These are phyloP conservation scores for Apocynum venetum DNA, from an alignment of 257 asterid species.

Conservation along the genomic window DNA sequence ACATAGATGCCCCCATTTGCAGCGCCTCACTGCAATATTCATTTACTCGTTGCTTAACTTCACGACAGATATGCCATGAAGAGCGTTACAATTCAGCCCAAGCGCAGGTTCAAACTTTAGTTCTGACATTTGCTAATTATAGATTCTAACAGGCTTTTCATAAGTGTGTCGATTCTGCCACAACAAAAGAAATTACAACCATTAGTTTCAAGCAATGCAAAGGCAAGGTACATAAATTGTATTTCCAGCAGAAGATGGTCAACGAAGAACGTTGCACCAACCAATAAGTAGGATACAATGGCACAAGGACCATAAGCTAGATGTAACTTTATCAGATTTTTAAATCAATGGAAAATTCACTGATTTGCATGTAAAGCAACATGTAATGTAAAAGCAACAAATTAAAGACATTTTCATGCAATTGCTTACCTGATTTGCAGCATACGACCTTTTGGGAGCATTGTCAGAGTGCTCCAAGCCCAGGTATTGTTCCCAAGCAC, in stretches of 20 bases:
- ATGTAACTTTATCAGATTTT: too few species aligned
- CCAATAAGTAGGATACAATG: too few species aligned
- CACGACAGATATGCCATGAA: constrained; percentile 6
- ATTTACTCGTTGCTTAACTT: neutral
- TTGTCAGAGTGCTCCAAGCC: constrained; percentile 66
- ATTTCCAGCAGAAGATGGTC: too few species aligned
- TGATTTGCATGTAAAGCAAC: too few species aligned
- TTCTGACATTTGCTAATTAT: constrained; percentile 36
- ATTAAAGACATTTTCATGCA: neutral
- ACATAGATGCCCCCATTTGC: constrained; percentile 5
- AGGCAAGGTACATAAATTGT: neutral
- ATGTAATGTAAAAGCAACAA: neutral
- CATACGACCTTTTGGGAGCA: constrained; percentile 54
- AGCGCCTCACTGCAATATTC: neutral
- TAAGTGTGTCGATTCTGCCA: constrained; percentile 66
- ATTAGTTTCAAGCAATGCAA: neutral
- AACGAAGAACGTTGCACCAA: too few species aligned
- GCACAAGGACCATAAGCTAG: too few species aligned
- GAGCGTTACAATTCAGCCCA: constrained; percentile 15
- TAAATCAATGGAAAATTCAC: too few species aligned
- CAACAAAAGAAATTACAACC: constrained; percentile 3
- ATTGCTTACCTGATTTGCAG: constrained; percentile 49
- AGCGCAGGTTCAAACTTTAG: constrained; percentile 6
- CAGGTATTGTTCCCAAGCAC: constrained; percentile 71
- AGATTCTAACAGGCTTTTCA: constrained; percentile 72